phyloP scores from a whole-genome alignment of 805 yeast genomes.

The Ogataea trehaloabstinens region DNA sequence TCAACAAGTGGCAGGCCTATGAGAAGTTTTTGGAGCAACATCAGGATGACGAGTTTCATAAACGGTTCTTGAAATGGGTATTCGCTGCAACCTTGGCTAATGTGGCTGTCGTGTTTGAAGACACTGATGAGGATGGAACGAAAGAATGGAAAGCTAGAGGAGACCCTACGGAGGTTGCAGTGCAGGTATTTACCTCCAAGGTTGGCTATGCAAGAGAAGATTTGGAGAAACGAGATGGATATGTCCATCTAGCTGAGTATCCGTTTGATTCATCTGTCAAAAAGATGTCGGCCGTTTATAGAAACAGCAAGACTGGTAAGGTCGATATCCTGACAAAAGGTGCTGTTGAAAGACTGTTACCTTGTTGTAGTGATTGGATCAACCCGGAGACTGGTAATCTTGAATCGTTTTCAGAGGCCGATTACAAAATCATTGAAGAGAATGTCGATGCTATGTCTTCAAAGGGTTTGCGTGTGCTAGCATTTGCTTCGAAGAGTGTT shows the following conservation, averaged over 20 bases:
- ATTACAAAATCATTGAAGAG: slow-evolving; percentile 42
- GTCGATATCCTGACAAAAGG: slow-evolving; percentile 56
- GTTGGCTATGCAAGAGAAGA: slow-evolving; percentile 47
- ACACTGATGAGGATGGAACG: slow-evolving; percentile 38
- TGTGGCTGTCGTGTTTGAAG: slow-evolving; percentile 62
- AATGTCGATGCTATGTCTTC: slow-evolving; percentile 59
- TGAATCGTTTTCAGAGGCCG: slow-evolving; percentile 39
- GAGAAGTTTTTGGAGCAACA: slow-evolving; percentile 16
- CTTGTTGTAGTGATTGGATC: slow-evolving; percentile 54
- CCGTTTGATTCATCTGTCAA: slow-evolving; percentile 76
- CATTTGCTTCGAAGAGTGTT: slow-evolving; percentile 53
- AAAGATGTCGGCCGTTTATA: slow-evolving; percentile 66
- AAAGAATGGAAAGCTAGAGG: slow-evolving; percentile 74
- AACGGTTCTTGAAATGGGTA: slow-evolving; percentile 49
- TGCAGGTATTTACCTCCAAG: slow-evolving; percentile 72
- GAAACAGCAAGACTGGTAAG: slow-evolving; percentile 28
- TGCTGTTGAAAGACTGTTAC: slow-evolving; percentile 69
- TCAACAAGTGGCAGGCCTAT: slow-evolving; percentile 31
- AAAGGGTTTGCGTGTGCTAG: slow-evolving; percentile 70
- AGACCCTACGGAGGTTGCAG: slow-evolving; percentile 88
- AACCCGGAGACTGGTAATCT: slow-evolving; percentile 33
- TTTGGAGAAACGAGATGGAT: slow-evolving; percentile 38
- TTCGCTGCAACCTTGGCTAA: slow-evolving; percentile 74
- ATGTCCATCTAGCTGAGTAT: slow-evolving; percentile 55
- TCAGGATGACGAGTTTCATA: slow-evolving; percentile 16